Conservation (phyloP, 2,329 filamentous ascomycete genomes). For the Ophiostoma sp. region DNA sequence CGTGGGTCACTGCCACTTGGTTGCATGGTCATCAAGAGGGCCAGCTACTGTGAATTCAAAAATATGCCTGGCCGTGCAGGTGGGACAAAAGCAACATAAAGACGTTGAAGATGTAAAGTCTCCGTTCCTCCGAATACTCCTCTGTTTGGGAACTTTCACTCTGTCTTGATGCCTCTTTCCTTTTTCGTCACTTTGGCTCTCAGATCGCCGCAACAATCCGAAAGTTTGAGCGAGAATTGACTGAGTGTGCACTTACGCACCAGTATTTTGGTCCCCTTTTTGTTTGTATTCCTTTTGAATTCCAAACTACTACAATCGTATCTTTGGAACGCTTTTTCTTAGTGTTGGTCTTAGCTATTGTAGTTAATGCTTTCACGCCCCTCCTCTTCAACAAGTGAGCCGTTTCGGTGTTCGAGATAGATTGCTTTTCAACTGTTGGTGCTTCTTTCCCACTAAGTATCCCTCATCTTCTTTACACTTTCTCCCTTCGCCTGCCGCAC, state of each 20-base stretch:
- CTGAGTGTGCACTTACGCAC: background rate
- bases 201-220: background rate
- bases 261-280: background rate
- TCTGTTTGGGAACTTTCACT: background rate
- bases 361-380: background rate
- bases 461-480: background rate
- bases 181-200: background rate
- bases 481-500: slow-evolving; percentile 7
- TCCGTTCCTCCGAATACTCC: background rate
- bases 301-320: background rate
- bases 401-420: slow-evolving; percentile 20
- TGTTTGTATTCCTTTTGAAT: background rate
- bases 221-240: background rate
- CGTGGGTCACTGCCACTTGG: slow-evolving; percentile 17
- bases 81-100: background rate
- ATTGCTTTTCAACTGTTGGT: slow-evolving; percentile 2
- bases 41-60: background rate
- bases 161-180: background rate
- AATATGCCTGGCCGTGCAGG: background rate
- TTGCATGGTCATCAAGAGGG: background rate
- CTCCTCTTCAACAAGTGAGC: background rate
- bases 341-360: background rate
- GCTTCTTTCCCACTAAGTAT: background rate
- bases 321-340: background rate
- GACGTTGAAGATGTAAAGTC: background rate